Base-by-base conservation (phyloP, 768 basidiomycete genomes). In the Cystofilobasidium bisporidii region DNA sequence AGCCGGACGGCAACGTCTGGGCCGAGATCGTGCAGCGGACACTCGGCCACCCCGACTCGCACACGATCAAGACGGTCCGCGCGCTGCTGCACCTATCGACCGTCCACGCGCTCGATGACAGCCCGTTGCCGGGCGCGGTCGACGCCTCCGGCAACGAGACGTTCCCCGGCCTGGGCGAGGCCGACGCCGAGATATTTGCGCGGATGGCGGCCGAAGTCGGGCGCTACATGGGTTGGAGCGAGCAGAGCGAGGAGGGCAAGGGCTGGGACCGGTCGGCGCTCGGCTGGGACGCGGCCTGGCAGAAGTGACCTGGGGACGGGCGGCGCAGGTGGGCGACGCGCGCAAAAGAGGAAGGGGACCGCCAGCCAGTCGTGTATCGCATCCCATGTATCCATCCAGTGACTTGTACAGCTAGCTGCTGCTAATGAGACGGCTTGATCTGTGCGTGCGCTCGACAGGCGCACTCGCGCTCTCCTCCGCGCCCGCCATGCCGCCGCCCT, bases 241-340 rank as follows among this genome's bases (percentile, higher is more conserved):
- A 32, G 12, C 40, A 24, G 5, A 28, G 30, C 10, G 60, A 36
- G 9, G 48, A 67, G 58, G 36, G 58, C n/a, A 28, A 17, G 15
- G 40, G 24, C 18, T 61, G 66, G 59, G 66, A 60, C 20, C 20
- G 53, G 50, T 38, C 48, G 18, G 60, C 66, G 40, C 41, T 61
- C 3, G 66, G 66, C 12, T 67, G 59, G 59, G 48, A 67, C 15
- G 60, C 38, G 14, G 66, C 60, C 2, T 67, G 59, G 66, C 28
- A 61, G 36, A n/a, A n/a, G n/a, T n/a, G n/a, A n/a, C n/a, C n/a
- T n/a, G n/a, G n/a, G n/a, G n/a, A n/a, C n/a, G n/a, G n/a, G n/a
- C n/a, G n/a, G n/a, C n/a, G n/a, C n/a, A n/a, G n/a, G n/a, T n/a
- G n/a, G n/a, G n/a, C n/a, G n/a, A n/a, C n/a, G n/a, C n/a, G n/a